Percentiles rank a stretch among this genome's conserved stretches.
Evolutionary conservation across 2,329 filamentous ascomycete genomes (phyloP).

Genomic region (Colletotrichum magnum): DNA sequence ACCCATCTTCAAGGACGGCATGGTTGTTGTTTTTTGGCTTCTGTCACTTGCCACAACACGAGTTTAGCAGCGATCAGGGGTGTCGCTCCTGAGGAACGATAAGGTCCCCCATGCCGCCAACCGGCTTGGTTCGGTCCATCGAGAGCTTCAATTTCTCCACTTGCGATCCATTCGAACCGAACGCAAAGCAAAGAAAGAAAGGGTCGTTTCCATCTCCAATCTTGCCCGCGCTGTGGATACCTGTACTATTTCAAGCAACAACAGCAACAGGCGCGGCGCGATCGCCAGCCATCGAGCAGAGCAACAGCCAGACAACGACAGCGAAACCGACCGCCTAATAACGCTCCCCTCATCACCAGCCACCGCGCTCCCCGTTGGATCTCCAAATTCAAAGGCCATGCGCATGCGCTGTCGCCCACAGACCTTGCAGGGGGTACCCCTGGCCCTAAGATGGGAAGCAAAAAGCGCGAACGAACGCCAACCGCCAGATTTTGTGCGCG

Average conservation of each 20-base stretch:
- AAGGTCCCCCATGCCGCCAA: conserved; percentile 18
- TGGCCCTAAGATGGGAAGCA: background rate
- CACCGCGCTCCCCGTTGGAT: background rate
- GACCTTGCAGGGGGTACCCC: conserved; percentile 19
- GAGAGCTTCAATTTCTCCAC: background rate
- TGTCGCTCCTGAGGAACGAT: conserved; percentile 5
- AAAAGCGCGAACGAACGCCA: conserved; percentile 14
- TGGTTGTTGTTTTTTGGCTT: conserved; percentile 1
- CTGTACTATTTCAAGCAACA: too few species aligned
- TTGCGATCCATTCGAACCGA: too few species aligned
- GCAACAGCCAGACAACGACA: background rate
- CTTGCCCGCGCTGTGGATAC: too few species aligned
- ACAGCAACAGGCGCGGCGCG: too few species aligned
- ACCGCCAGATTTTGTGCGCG: background rate
- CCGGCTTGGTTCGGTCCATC: conserved; percentile 11
- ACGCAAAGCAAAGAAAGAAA: background rate
- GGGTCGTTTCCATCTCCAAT: conserved; percentile 19
- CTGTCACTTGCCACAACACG: conserved; percentile 6
- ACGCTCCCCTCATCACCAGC: background rate
- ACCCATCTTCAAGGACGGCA: background rate
- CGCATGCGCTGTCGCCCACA: conserved; percentile 21
- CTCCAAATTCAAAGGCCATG: background rate
- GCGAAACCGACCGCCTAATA: background rate
- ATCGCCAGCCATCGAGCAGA: background rate
- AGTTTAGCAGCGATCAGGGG: conserved; percentile 8